phyloP scores from a whole-genome alignment of 106 monocot genomes.

The Triglochin maritima region DNA sequence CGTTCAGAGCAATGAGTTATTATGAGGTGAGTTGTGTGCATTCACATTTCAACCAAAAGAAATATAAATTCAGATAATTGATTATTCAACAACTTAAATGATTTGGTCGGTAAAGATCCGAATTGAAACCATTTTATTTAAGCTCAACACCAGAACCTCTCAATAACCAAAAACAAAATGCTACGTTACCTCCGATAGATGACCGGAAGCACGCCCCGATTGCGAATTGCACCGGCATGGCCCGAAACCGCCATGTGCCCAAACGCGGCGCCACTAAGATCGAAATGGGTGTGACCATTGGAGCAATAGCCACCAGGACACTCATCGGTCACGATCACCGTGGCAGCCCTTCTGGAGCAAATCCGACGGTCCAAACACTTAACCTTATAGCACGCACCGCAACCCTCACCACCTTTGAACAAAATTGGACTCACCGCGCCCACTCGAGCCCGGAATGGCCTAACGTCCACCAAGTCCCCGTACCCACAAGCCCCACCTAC shows the following conservation, averaged over 20 bases:
- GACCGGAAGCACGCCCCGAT: conserved; percentile 70
- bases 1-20: too few species aligned
- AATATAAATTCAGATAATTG: too few species aligned
- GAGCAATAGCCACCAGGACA: conserved; percentile 91
- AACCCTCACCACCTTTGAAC: conserved; percentile 78
- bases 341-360: conserved; percentile 77
- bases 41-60: too few species aligned
- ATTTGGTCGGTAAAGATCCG: too few species aligned
- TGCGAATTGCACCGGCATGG: conserved; percentile 31
- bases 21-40: too few species aligned
- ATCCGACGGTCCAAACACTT: conserved; percentile 46
- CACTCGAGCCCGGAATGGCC: conserved; percentile 62
- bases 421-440: conserved; percentile 90
- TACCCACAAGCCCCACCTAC: conserved; percentile 95
- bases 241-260: conserved; percentile 76
- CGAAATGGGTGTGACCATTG: conserved; percentile 67
- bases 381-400: conserved; percentile 96
- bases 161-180: neutral
- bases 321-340: conserved; percentile 85
- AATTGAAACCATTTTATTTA: too few species aligned
- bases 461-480: conserved; percentile 85
- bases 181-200: conserved; percentile 52
- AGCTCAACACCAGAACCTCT: neutral
- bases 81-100: too few species aligned
- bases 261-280: conserved; percentile 89